Base-by-base conservation (phyloP, 106 monocot genomes). In the Allium fistulosum region DNA sequence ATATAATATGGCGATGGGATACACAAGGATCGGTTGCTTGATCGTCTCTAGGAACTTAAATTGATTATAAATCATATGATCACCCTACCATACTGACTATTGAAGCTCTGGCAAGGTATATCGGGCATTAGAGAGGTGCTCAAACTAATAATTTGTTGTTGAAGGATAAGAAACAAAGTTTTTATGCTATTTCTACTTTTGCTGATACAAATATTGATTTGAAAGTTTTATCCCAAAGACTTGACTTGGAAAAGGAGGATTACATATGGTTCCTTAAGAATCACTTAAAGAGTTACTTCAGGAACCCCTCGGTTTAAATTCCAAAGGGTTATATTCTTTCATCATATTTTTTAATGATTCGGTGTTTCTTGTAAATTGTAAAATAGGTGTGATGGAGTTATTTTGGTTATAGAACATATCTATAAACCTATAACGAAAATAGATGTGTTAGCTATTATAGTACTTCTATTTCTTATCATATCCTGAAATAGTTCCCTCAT, bases 191-290 rank as follows among this genome's bases (percentile, higher is more conserved):
- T 70, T 99, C 97, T 71, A 86, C 97, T 71, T 81, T 92, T 22
- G 22, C 22, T 0, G 22, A 22, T 22, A 22, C 22, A 22, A 22
- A 22, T 22, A 22, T 22, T 22, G 48, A 72, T 77, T 49, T 77
- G 77, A 50, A 99, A 99, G 97, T 87, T 72, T 66, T 99, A 16
- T 90, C 97, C 18, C 97, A 92, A 51, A 66, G 97, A 46, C 97
- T 99, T 80, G 92, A 88, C 13, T 80, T 92, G 97, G 97, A 65
- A 99, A 99, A 81, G 92, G 92, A 63, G 97, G 92, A 48, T 75
- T 99, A 13, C 75, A 89, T 46, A 99, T 99, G 97, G 97, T 89
- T 74, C 92, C 97, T 73, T 88, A 99, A 71, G 97, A 99, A 87
- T 82, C 86, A 57, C 79, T 99, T 67, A 84, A 78, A 71, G 87